Conservation (phyloP, 352 stramenopile species). For the Pythium dissimile region DNA sequence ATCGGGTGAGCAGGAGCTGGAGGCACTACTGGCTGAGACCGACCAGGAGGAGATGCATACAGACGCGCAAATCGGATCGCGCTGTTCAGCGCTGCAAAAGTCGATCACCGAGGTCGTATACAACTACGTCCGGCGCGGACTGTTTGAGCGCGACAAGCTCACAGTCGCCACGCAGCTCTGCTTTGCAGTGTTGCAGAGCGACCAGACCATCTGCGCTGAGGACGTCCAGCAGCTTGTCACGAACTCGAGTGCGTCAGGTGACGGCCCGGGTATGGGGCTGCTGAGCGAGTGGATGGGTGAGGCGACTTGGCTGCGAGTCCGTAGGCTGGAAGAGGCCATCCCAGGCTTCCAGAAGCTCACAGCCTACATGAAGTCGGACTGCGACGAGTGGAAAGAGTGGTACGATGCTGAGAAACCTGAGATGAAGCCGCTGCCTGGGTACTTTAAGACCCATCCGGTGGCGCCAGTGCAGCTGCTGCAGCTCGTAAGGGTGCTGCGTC, state of each 20-base stretch:
- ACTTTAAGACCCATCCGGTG: conserved; percentile 45
- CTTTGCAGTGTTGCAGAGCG: conserved; percentile 87
- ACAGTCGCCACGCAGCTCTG: conserved; percentile 90
- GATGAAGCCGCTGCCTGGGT: conserved; percentile 83
- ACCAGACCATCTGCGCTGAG: conserved; percentile 47
- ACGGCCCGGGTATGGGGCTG: conserved; percentile 77
- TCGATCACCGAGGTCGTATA: conserved; percentile 90
- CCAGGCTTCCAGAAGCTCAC: conserved; percentile 89
- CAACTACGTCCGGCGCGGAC: conserved; percentile 92
- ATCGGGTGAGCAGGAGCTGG: conserved; percentile 50
- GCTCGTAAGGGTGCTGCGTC: conserved; percentile 76
- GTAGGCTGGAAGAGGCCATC: conserved; percentile 87
- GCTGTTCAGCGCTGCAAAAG: conserved; percentile 52
- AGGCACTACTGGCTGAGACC: conserved; percentile 54
- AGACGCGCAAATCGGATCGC: conserved; percentile 40
- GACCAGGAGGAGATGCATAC: conserved; percentile 63
- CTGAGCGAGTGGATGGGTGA: conserved; percentile 92
- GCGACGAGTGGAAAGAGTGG: conserved; percentile 95
- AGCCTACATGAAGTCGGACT: conserved; percentile 93
- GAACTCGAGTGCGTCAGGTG: conserved; percentile 29
- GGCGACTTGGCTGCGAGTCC: conserved; percentile 85
- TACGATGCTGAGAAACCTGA: conserved; percentile 93
- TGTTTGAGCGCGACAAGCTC: conserved; percentile 94
- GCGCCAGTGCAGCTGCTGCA: conserved; percentile 67
- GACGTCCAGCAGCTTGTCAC: conserved; percentile 83